Evolutionary conservation across 2,329 filamentous ascomycete species (phyloP), one percentile per base, ranked within the genome.

Genomic region (Colletotrichum falcatum): DNA sequence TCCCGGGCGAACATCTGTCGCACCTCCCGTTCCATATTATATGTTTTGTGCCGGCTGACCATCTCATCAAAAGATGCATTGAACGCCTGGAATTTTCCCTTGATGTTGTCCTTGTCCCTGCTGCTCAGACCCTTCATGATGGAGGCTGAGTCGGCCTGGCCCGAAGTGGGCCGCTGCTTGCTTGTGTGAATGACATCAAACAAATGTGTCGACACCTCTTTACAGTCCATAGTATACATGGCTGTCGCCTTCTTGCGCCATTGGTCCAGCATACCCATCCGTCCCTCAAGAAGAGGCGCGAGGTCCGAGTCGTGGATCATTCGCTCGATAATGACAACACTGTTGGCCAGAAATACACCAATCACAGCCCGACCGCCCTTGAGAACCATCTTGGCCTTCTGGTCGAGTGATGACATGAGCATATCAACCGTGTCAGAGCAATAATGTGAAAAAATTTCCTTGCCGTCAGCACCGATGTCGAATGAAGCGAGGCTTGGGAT

Each of bases 101-200:
- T 99, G 82, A 98, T 97, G 68, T 91, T 91, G 78, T 99, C 96
- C 81, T 95, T 97, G 78, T 99, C 96, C 80, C 97, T 98, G 76
- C 91, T 94, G 55, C 89, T 90, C 3, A 98, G 85, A 1, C 89
- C 89, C 81, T 97, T 97, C 70, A 98, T 86, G 68, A 98, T 92
- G 0, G 92, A 92, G 20, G 91, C 90, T 2, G 93, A 96, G 80
- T 98, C 95, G n/a, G 88, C 89, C 33, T 89, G 90, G 11, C 91
- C 89, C 2, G 92, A 95, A 0, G 90, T 87, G 18, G 94, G 94
- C 23, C 94, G 90, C 30, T 85, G 83, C 48, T 94, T 91, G 78
- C 91, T 96, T 0, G 95, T 98, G 81, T 97, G 95, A 74, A 97
- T 95, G 23, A 95, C 93, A 78, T 98, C 96, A 71, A 97, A 91